A percentile compares a stretch with the other conserved stretches of the same genome.
Evolutionary conservation across 768 basidiomycete genomes (phyloP).

Genomic region (Lanmaoa rubissima): DNA sequence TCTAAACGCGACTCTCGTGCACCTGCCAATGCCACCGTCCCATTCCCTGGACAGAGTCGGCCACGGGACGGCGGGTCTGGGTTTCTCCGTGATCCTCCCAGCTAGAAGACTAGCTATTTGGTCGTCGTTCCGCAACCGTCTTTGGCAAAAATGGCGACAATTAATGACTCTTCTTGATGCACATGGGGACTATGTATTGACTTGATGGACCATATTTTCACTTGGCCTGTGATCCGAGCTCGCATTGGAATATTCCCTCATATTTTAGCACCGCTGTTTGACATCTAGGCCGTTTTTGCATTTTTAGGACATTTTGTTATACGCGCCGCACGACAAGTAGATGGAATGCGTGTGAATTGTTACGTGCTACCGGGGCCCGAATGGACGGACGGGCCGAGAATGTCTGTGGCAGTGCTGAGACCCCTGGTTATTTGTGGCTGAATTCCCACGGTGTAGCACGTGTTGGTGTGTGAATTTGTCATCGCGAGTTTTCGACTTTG

Average conservation of each 20-base stretch:
- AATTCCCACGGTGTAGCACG: slow-evolving; percentile 32
- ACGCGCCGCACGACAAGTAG: not conserved
- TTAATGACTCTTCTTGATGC: slow-evolving; percentile 12
- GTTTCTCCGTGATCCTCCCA: slow-evolving; percentile 41
- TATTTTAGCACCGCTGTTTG: slow-evolving; percentile 17
- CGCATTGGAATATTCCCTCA: slow-evolving; percentile 20
- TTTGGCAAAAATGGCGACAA: not conserved
- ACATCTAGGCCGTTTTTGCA: slow-evolving; percentile 13
- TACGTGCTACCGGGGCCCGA: not conserved
- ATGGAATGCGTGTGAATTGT: not conserved
- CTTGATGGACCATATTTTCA: slow-evolving; percentile 21
- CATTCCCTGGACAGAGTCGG: slow-evolving; percentile 32
- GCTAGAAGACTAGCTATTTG: slow-evolving; percentile 16
- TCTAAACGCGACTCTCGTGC: slow-evolving; percentile 26
- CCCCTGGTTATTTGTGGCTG: slow-evolving; percentile 18
- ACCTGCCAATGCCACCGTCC: slow-evolving; percentile 25
- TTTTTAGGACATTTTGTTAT: slow-evolving; percentile 22
- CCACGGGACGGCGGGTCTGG: slow-evolving; percentile 23
- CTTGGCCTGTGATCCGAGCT: slow-evolving; percentile 3
- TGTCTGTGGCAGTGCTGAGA: slow-evolving; percentile 1
- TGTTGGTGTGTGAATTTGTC: slow-evolving; percentile 29
- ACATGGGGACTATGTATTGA: slow-evolving; percentile 11
- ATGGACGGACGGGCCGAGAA: not conserved
- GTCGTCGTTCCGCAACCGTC: not conserved
- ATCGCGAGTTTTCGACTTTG: slow-evolving; percentile 16